Base-by-base conservation (phyloP, 2,329 filamentous ascomycete species). In the Verticillium longisporum region DNA sequence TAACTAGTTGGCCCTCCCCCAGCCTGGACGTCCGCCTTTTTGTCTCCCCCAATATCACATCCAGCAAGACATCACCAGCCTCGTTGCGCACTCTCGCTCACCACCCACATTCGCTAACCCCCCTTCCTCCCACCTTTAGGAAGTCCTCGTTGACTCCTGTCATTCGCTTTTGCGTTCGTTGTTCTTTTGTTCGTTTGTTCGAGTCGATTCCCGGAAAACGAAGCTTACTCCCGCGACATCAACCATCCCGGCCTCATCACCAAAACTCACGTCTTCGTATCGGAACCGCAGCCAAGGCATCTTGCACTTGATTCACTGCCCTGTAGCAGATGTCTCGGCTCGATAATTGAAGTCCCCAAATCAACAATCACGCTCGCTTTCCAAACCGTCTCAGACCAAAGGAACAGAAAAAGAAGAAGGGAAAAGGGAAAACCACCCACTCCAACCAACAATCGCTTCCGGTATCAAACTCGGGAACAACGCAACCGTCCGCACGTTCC, bases 111-210 rank as follows among this genome's bases (percentile, higher is more conserved):
- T 32, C 54, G 26, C 32, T 79, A 76, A 72, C 26, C 72, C 73
- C 72, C 73, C 69, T 68, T 68, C 68, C 11, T 36, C 34, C 11
- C 63, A 67, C 73, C 72, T 71, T 74, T 83, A 85, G 85, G 85
- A 88, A 88, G 84, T 86, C 85, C 86, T 88, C 85, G 85, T 82
- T 78, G 86, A 81, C 85, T 88, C 86, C 85, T 87, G 85, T 88
- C 86, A 86, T 84, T 88, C 86, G 86, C 86, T 88, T 87, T 78
- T 75, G 73, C 72, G 74, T 79, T 79, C 76, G 41, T 75, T 75
- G 73, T 77, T 77, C 77, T 75, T n/a, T n/a, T n/a, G n/a, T n/a
- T n/a, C n/a, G n/a, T 74, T 73, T 69, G 41, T 50, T 50, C 41
- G 41, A 50, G 41, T 18, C 41, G 37, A 38, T 50, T 45, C 41